These are phyloP conservation scores for Fusarium sororula DNA, from an alignment of 2,329 filamentous ascomycete species.

Conservation along the genomic window DNA sequence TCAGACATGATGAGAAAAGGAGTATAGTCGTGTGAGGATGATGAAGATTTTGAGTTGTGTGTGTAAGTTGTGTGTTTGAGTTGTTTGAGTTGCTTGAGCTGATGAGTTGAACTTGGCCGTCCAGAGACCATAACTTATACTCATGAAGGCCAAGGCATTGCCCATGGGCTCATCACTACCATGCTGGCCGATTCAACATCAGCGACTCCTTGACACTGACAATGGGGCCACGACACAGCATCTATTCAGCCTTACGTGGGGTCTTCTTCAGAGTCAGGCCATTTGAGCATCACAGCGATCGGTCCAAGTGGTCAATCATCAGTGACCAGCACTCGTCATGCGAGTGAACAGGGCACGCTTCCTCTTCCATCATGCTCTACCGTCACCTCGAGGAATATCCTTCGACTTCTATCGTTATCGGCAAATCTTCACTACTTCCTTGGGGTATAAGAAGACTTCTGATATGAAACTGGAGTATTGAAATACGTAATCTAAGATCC, in stretches of 20 bases:
- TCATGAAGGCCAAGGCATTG: accelerated
- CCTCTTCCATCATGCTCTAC: not conserved
- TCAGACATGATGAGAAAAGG: not conserved
- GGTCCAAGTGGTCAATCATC: no score
- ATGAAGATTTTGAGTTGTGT: not conserved
- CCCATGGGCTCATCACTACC: no score
- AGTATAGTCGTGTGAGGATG: not conserved
- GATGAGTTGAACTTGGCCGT: no score
- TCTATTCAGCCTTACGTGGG: not conserved
- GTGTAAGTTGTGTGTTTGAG: not conserved
- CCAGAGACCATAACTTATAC: not conserved
- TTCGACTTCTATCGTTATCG: not conserved
- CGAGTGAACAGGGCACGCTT: not conserved
- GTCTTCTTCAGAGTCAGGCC: not conserved
- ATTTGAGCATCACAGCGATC: not conserved
- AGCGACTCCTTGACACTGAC: no score
- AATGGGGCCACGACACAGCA: accelerated
- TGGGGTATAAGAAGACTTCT: no score
- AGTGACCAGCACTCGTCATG: no score
- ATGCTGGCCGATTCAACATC: not conserved
- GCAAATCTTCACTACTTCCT: not conserved
- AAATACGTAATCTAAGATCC: no score
- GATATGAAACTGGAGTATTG: no score
- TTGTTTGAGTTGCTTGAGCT: not conserved
- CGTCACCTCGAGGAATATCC: no score